Evolutionary conservation across 2,329 filamentous ascomycete species (phyloP).

Genomic region (Botryotinia narcissicola): DNA sequence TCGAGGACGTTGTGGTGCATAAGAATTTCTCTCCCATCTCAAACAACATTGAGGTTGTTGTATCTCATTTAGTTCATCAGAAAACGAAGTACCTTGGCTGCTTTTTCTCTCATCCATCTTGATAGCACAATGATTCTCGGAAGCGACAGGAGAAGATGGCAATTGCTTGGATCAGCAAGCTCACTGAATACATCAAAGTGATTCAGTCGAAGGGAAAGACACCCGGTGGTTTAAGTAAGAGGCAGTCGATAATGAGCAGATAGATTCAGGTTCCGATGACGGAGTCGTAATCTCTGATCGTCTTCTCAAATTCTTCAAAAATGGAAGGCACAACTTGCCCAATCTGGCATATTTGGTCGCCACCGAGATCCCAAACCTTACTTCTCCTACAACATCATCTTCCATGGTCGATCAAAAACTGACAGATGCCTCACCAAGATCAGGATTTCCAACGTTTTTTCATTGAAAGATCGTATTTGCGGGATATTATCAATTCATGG

Average conservation of each 20-base stretch:
- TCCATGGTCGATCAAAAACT: neutral
- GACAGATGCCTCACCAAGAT: neutral
- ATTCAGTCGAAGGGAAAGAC: neutral
- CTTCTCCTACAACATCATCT: neutral
- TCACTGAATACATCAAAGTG: neutral
- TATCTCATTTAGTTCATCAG: neutral
- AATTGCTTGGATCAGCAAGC: neutral
- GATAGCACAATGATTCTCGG: neutral
- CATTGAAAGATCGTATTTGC: neutral
- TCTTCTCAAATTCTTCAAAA: neutral
- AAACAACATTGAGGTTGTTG: slow-evolving; percentile 12
- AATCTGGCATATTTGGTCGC: neutral
- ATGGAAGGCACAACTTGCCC: neutral
- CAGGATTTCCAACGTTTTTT: neutral
- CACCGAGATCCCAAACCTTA: neutral
- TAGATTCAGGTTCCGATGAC: neutral
- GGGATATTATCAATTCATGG: neutral
- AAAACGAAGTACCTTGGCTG: neutral
- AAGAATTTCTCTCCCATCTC: slow-evolving; percentile 10
- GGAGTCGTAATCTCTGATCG: neutral
- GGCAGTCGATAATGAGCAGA: neutral
- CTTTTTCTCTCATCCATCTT: slow-evolving; percentile 2
- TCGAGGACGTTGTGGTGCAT: slow-evolving; percentile 9
- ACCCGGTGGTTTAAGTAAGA: neutral
- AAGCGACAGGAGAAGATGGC: neutral